Base-by-base conservation (phyloP, 805 yeast species). In the Yamadazyma phyllophila region DNA sequence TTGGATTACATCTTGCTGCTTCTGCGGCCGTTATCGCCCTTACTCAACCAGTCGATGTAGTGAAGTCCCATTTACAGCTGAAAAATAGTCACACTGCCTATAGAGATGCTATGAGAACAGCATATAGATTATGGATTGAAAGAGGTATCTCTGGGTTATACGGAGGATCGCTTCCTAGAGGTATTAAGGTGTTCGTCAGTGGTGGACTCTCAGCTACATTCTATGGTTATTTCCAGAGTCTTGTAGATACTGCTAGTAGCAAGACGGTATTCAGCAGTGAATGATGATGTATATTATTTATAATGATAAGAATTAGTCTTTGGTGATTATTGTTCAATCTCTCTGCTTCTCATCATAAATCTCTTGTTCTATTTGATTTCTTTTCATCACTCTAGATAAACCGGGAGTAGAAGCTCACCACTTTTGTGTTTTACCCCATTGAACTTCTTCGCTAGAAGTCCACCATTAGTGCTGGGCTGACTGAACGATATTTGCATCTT, bases 21-120 rank as follows among this genome's bases (percentile, higher is more conserved):
- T 82, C 94, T 0, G 65, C 77, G 3, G 85, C 89, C 0, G 95
- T 88, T 26, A 86, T 88, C 16, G 80, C 78, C 0, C 69, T 78
- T 0, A 91, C 96, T 0, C 98, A 89, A 66, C 97, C 97, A 0
- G 69, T 91, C 26, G 97, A 91, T 66, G 88, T 88, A 2, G 66
- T 91, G 39, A 91, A 91, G 67, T 80, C 97, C 2, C 78, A 96
- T 58, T 80, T 90, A 80, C 97, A 90, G 65, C 80, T 89, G 57
- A 79, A 82, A 56, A 80, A 83, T 58, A 81, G 85, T n/a, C 74
- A 74, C 56, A 56, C 62, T 4, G 54, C 78, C 2, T 85, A 83
- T 60, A 74, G 71, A 47, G 88, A 84, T 63, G 71, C 88, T 5
- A 64, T 85, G 56, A 76, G 80, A 14, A 65, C 72, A 1, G 73